Conservation (phyloP, 352 stramenopile species). For the Phytophthora quininea region DNA sequence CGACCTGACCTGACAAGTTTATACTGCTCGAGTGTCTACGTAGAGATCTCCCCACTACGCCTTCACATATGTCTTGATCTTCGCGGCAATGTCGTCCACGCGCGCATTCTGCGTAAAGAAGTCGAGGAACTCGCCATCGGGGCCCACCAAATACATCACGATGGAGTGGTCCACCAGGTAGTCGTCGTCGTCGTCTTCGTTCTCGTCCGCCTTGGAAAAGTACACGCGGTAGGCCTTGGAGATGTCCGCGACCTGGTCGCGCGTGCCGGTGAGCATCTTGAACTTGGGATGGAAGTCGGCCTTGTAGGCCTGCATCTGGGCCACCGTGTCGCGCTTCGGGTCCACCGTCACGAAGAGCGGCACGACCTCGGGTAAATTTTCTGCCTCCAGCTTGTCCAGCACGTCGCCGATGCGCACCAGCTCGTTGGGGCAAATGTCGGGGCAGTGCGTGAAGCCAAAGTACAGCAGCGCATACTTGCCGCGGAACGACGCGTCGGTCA, state of each 20-base stretch:
- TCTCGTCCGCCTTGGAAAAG: slow-evolving; percentile 96
- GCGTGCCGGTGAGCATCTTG: slow-evolving; percentile 93
- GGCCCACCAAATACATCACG: slow-evolving; percentile 98
- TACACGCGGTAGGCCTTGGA: slow-evolving; percentile 99
- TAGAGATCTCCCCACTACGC: not conserved
- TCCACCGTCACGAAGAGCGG: slow-evolving; percentile 99
- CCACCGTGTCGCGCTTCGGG: slow-evolving; percentile 96
- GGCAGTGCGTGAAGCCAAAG: slow-evolving; percentile 99
- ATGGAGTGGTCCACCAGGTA: slow-evolving; percentile 99
- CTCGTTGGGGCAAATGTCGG: slow-evolving; percentile 99
- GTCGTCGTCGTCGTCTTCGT: slow-evolving; percentile 96
- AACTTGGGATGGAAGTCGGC: slow-evolving; percentile 89
- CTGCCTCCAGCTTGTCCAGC: slow-evolving; percentile 89
- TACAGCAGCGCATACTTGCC: slow-evolving; percentile 98
- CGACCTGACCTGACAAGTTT: too few species aligned
- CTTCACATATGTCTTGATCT: slow-evolving; percentile 89
- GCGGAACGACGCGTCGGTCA: slow-evolving; percentile 91
- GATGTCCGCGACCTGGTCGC: slow-evolving; percentile 95
- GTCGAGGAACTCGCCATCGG: slow-evolving; percentile 97
- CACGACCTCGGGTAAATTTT: slow-evolving; percentile 67
- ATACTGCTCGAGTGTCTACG: too few species aligned
- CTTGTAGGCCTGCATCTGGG: slow-evolving; percentile 96
- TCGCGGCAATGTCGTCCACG: slow-evolving; percentile 94
- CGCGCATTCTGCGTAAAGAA: slow-evolving; percentile 99
- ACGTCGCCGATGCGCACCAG: slow-evolving; percentile 98